phyloP scores from a whole-genome alignment of 2,329 filamentous ascomycete genomes.

The Monosporascus sp. region DNA sequence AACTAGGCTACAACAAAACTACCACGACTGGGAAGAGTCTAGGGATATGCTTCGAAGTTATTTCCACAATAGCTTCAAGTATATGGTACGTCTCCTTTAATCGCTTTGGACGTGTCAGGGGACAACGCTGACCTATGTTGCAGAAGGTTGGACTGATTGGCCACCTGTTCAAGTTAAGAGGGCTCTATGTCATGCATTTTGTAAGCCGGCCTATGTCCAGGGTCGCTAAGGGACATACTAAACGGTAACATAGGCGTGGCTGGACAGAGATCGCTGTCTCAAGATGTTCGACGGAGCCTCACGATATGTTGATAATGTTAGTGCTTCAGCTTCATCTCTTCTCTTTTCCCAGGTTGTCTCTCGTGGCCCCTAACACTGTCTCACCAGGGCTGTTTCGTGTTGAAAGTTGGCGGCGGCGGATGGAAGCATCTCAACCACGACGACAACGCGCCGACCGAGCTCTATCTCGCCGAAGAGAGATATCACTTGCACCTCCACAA shows the following conservation, averaged over 20 bases:
- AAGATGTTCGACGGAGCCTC: neutral
- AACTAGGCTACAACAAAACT: neutral
- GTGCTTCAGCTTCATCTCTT: neutral
- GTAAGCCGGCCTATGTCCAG: neutral
- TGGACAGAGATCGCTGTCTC: neutral
- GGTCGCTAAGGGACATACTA: neutral
- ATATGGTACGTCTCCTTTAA: neutral
- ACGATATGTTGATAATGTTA: slow-evolving; percentile 1
- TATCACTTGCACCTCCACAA: neutral
- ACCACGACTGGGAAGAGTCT: neutral
- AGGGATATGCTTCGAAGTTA: neutral
- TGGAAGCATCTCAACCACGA: neutral
- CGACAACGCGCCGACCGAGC: slow-evolving; percentile 1
- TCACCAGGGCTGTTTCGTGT: slow-evolving; percentile 1
- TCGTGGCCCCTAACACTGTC: neutral
- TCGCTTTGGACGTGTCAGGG: neutral
- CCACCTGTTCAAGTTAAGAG: neutral
- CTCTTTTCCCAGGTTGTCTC: neutral
- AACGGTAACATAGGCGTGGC: neutral
- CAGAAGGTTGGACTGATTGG: slow-evolving; percentile 4
- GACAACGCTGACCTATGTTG: neutral
- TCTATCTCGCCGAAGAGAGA: neutral
- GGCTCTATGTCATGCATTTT: slow-evolving; percentile 4
- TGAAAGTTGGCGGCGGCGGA: neutral
- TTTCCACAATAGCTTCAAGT: neutral